phyloP scores from a whole-genome alignment of 2,329 filamentous ascomycete species.

The Colletotrichum liriopes region DNA sequence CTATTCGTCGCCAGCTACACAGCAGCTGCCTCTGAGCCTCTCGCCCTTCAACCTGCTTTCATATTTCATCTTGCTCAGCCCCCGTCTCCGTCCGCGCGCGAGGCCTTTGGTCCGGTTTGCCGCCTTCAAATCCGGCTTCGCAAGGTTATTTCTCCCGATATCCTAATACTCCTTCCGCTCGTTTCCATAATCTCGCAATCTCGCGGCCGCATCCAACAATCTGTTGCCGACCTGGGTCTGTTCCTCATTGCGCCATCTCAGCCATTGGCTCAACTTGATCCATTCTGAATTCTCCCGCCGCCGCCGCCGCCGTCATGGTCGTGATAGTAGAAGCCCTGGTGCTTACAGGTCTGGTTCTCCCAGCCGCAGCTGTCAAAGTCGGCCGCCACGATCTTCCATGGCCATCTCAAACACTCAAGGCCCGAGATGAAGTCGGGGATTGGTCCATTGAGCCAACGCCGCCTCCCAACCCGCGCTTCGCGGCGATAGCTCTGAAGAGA shows the following conservation, averaged over 20 bases:
- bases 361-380: background rate
- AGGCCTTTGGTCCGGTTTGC: background rate
- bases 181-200: background rate
- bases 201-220: background rate
- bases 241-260: background rate
- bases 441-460: background rate
- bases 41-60: background rate
- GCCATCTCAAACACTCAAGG: background rate
- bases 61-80: background rate
- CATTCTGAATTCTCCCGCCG: background rate
- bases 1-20: background rate
- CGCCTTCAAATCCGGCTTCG: background rate
- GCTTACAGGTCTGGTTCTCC: background rate
- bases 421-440: background rate
- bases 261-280: no score
- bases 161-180: background rate
- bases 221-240: accelerated
- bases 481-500: constrained; percentile 7
- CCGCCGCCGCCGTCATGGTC: background rate
- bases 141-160: no score
- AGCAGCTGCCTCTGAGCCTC: background rate
- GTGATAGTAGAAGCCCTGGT: background rate
- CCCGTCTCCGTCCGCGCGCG: background rate
- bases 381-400: background rate
- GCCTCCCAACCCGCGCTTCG: constrained; percentile 6